These are phyloP conservation scores for Pleurotus pulmonarius DNA, from an alignment of 768 basidiomycete genomes.

Conservation along the genomic window DNA sequence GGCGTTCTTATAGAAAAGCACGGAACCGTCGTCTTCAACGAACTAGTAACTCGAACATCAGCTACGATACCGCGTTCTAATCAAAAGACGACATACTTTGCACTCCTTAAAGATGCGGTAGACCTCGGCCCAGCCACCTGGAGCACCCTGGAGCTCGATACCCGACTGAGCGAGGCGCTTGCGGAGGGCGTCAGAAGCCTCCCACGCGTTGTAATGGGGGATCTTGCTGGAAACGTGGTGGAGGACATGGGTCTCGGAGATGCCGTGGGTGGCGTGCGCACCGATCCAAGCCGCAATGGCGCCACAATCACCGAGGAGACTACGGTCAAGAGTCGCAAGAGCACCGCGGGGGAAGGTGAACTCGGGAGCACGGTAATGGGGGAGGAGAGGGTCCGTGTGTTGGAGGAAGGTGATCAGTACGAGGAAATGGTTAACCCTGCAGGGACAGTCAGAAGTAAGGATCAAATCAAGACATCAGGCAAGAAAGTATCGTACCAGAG, in stretches of 20 bases:
- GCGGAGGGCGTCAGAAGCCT: conserved; percentile 83
- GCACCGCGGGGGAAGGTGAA: conserved; percentile 96
- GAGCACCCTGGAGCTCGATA: conserved; percentile 63
- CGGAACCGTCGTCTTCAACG: conserved; percentile 90
- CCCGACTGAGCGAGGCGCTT: conserved; percentile 63
- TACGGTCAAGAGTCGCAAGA: conserved; percentile 86
- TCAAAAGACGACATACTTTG: conserved; percentile 44
- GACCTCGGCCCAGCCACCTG: conserved; percentile 77
- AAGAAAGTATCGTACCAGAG: conserved; percentile 51
- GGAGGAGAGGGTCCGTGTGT: conserved; percentile 93
- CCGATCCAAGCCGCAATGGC: conserved; percentile 83
- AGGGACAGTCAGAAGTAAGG: neutral
- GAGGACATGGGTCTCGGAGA: conserved; percentile 89
- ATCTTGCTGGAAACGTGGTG: conserved; percentile 96
- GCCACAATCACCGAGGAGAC: conserved; percentile 74
- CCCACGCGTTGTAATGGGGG: conserved; percentile 95
- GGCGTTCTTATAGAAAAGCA: conserved; percentile 90
- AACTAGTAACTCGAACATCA: conserved; percentile 41
- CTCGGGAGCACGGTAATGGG: conserved; percentile 85
- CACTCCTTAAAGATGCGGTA: conserved; percentile 76
- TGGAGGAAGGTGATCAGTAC: conserved; percentile 97
- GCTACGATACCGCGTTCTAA: too few species aligned
- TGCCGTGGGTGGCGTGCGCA: conserved; percentile 81
- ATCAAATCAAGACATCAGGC: neutral
- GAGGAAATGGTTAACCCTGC: conserved; percentile 89